Conservation (phyloP, 1,139 yeast species). For the Yamadazyma sp. region DNA sequence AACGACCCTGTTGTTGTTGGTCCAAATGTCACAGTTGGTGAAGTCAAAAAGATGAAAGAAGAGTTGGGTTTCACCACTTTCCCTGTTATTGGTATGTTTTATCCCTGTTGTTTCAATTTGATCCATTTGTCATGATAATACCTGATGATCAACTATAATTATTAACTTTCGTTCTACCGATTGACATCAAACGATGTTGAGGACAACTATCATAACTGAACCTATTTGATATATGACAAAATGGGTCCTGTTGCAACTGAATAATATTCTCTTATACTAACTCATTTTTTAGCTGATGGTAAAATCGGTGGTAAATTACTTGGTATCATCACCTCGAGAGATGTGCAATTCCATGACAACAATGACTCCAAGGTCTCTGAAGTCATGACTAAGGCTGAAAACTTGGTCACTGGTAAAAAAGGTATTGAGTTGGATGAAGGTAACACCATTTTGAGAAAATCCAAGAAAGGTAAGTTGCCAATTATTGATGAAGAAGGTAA, state of each 20-base stretch:
- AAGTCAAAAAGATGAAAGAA: constrained; percentile 70
- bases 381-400: constrained; percentile 84
- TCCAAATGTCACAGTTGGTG: constrained; percentile 76
- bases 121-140: neutral
- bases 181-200: constrained; percentile 94
- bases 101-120: constrained; percentile 7
- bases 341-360: constrained; percentile 90
- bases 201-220: constrained; percentile 50
- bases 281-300: constrained; percentile 64
- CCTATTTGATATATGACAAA: constrained; percentile 20
- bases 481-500: constrained; percentile 77
- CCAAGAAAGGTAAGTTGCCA: constrained; percentile 97
- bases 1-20: constrained; percentile 87
- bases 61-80: constrained; percentile 91
- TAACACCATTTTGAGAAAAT: constrained; percentile 83
- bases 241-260: neutral
- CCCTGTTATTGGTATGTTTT: constrained; percentile 97
- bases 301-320: constrained; percentile 83
- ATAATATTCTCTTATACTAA: constrained; percentile 17
- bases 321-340: constrained; percentile 95
- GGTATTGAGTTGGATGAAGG: constrained; percentile 85
- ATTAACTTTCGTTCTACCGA: constrained; percentile 99
- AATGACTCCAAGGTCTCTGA: constrained; percentile 60
- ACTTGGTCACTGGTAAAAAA: constrained; percentile 76
- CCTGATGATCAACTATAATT: constrained; percentile 59